Conservation (phyloP, 2,329 filamentous ascomycete species). For the Fusarium cyanostomum region DNA sequence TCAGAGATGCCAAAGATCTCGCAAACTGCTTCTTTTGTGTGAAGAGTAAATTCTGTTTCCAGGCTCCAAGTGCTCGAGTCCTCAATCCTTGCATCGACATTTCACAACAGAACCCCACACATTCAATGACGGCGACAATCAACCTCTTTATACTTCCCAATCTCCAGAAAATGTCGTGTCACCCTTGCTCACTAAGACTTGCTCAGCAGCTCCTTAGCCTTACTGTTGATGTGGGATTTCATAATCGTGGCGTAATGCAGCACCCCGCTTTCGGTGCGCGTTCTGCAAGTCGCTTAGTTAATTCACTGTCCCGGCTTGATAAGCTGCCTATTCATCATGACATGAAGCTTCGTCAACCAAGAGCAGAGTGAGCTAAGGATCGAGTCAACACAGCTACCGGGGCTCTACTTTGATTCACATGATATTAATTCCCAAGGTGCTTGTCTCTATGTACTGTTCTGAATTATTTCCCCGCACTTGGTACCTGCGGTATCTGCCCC, state of each 20-base stretch:
- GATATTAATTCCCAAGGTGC: too few relatives aligned
- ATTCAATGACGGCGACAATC: slow-evolving; percentile 31
- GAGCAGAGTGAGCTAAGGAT: too few relatives aligned
- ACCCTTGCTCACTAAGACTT: slow-evolving; percentile 37
- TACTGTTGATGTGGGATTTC: slow-evolving; percentile 19
- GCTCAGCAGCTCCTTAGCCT: slow-evolving; percentile 38
- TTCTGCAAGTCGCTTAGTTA: slow-evolving; percentile 33
- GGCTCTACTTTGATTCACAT: too few relatives aligned
- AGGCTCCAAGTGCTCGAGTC: slow-evolving; percentile 29
- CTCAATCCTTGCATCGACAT: slow-evolving; percentile 36
- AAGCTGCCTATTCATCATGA: slow-evolving; percentile 31
- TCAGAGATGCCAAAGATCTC: slow-evolving; percentile 22
- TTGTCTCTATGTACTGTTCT: too few relatives aligned
- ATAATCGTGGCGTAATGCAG: slow-evolving; percentile 43
- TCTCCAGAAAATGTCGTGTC: slow-evolving; percentile 17
- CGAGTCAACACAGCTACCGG: too few relatives aligned
- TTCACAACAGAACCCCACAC: slow-evolving; percentile 10
- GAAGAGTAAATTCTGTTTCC: slow-evolving; percentile 10
- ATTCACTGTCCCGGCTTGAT: slow-evolving; percentile 25
- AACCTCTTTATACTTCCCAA: slow-evolving; percentile 35
- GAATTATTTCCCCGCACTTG: too few relatives aligned
- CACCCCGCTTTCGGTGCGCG: slow-evolving; percentile 30
- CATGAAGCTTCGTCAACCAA: slow-evolving; percentile 19
- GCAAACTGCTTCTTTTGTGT: slow-evolving; percentile 11
- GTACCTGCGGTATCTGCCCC: too few relatives aligned